Evolutionary conservation across 2,329 filamentous ascomycete species (phyloP).

Genomic region (Hymenoscyphus albidus): DNA sequence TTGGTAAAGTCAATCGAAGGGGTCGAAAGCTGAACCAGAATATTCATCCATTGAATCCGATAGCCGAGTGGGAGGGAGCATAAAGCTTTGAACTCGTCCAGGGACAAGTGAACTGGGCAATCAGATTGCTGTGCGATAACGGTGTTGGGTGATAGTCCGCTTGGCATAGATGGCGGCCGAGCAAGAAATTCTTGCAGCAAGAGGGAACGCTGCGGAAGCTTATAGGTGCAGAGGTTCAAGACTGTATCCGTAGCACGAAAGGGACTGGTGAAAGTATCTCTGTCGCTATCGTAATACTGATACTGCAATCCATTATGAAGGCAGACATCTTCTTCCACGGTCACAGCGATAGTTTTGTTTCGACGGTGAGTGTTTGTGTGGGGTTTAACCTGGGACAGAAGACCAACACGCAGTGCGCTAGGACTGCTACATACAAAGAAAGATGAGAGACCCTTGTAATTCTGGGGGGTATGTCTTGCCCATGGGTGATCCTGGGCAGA

Average conservation of each 20-base stretch:
- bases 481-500: background rate
- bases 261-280: slow-evolving; percentile 6
- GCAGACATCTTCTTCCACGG: slow-evolving; percentile 8
- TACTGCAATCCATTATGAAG: slow-evolving; percentile 12
- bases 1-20: slow-evolving; percentile 50
- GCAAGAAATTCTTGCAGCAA: slow-evolving; percentile 11
- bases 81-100: slow-evolving; percentile 53
- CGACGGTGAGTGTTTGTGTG: background rate
- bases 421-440: background rate
- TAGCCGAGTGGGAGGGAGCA: slow-evolving; percentile 45
- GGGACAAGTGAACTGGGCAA: slow-evolving; percentile 46
- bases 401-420: background rate
- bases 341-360: background rate
- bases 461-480: background rate
- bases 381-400: background rate
- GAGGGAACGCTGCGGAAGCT: background rate
- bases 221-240: background rate
- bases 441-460: background rate
- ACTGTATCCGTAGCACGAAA: background rate
- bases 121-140: slow-evolving; percentile 46
- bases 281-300: slow-evolving; percentile 13
- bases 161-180: background rate
- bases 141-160: slow-evolving; percentile 10
- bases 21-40: slow-evolving; percentile 46
- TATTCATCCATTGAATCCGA: slow-evolving; percentile 54